Evolutionary conservation across 257 asterid genomes (phyloP).

Genomic region (Solanum verrucosum): DNA sequence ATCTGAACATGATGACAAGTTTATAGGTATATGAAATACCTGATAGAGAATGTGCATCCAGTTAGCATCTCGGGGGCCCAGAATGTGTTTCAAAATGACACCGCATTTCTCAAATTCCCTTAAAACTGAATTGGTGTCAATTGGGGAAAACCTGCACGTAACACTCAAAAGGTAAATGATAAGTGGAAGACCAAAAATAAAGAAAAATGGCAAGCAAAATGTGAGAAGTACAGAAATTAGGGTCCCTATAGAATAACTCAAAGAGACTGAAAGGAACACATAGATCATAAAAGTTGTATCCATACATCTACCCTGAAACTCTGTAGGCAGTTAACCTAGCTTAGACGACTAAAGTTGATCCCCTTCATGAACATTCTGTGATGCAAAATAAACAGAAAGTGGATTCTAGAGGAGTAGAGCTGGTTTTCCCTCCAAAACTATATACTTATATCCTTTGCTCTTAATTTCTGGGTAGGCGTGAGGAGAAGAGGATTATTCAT

Average conservation of each 20-base stretch:
- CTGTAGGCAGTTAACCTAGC: background rate
- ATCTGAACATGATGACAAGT: background rate
- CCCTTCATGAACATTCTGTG: background rate
- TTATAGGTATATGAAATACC: slow-evolving; percentile 28
- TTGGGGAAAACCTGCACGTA: slow-evolving; percentile 67
- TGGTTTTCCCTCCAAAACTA: background rate
- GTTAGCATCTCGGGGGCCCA: slow-evolving; percentile 94
- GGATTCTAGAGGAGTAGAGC: background rate
- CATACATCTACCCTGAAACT: background rate
- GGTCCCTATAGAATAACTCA: background rate
- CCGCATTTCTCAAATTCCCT: slow-evolving; percentile 95
- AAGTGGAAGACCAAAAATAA: background rate
- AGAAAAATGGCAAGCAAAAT: background rate
- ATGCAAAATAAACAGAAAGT: background rate
- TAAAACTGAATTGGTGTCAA: slow-evolving; percentile 79
- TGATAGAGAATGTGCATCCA: slow-evolving; percentile 97
- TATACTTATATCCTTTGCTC: background rate
- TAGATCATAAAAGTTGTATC: background rate
- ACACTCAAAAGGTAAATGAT: background rate
- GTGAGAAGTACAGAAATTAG: background rate
- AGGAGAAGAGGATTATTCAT: background rate
- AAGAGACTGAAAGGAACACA: background rate
- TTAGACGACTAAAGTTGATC: background rate
- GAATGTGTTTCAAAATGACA: slow-evolving; percentile 74
- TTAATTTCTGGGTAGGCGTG: background rate